Percentiles rank a stretch among this genome's conserved stretches.
Evolutionary conservation across 805 yeast species (phyloP).

Genomic region (Wickerhamiella spandovensis): DNA sequence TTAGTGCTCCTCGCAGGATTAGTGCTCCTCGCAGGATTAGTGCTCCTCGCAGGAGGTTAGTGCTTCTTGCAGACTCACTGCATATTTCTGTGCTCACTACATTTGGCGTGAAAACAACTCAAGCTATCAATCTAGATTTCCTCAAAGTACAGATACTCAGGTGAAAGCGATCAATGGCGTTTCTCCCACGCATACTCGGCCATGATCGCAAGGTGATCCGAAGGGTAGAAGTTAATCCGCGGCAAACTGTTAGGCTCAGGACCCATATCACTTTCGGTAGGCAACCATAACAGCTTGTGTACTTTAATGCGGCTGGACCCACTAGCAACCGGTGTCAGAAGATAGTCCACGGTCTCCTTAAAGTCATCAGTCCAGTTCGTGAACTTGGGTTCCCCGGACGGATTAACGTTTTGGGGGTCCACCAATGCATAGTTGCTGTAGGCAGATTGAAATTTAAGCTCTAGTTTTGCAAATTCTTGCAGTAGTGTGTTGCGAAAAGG

Average conservation of each 20-base stretch:
- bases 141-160: too few relatives aligned
- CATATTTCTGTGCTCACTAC: too few relatives aligned
- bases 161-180: too few relatives aligned
- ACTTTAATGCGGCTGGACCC: background rate
- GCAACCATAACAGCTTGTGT: conserved; percentile 43
- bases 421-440: background rate
- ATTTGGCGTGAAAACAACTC: too few relatives aligned
- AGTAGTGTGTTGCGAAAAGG: too few relatives aligned
- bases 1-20: too few relatives aligned
- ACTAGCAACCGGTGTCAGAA: conserved; percentile 22
- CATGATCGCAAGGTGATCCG: conserved; percentile 80
- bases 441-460: too few relatives aligned
- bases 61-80: too few relatives aligned
- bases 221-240: conserved; percentile 65
- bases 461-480: too few relatives aligned
- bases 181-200: conserved; percentile 41
- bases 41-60: too few relatives aligned
- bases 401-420: background rate
- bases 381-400: conserved; percentile 57
- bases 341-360: conserved; percentile 79
- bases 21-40: too few relatives aligned
- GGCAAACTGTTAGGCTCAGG: conserved; percentile 72
- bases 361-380: conserved; percentile 92
- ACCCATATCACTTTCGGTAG: conserved; percentile 66
- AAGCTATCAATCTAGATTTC: too few relatives aligned